Evolutionary conservation across 139 green algal species (phyloP).

Genomic region (Helicosporidium sp.): DNA sequence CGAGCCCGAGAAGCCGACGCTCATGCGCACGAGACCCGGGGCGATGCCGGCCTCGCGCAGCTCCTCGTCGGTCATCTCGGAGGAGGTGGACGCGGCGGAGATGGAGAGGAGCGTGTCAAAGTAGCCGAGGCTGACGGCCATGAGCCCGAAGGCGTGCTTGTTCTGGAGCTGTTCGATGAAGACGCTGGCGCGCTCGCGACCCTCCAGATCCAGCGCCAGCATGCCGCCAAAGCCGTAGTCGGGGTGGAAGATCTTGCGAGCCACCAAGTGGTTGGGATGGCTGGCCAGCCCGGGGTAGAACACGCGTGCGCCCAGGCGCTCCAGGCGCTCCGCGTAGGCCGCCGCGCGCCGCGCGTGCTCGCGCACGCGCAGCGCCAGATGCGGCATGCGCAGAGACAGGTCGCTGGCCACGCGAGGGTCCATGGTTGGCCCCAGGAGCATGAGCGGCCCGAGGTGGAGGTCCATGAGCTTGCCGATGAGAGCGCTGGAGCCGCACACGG

Average conservation of each 20-base stretch:
- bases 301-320: conserved; percentile 22
- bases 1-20: conserved; percentile 37
- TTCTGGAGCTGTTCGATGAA: conserved; percentile 61
- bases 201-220: conserved; percentile 38
- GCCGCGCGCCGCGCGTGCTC: conserved; percentile 38
- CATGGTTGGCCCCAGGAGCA: conserved; percentile 57
- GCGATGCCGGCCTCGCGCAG: conserved; percentile 23
- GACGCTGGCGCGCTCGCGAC: conserved; percentile 10
- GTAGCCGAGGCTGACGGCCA: conserved; percentile 54
- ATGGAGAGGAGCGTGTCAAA: conserved; percentile 44
- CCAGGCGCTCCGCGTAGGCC: conserved; percentile 23
- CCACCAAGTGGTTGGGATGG: conserved; percentile 32
- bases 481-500: conserved; percentile 17
- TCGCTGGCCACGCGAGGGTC: conserved; percentile 45
- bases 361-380: conserved; percentile 43
- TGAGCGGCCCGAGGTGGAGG: conserved; percentile 34
- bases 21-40: conserved; percentile 37
- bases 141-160: conserved; percentile 42
- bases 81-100: conserved; percentile 26
- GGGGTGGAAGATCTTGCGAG: conserved; percentile 29
- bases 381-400: conserved; percentile 45
- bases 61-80: conserved; percentile 29
- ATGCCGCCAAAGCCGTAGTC: conserved; percentile 50
- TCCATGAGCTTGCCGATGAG: conserved; percentile 43
- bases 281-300: conserved; percentile 41